phyloP scores from a whole-genome alignment of 805 yeast genomes.

The Yarrowia sp. region DNA sequence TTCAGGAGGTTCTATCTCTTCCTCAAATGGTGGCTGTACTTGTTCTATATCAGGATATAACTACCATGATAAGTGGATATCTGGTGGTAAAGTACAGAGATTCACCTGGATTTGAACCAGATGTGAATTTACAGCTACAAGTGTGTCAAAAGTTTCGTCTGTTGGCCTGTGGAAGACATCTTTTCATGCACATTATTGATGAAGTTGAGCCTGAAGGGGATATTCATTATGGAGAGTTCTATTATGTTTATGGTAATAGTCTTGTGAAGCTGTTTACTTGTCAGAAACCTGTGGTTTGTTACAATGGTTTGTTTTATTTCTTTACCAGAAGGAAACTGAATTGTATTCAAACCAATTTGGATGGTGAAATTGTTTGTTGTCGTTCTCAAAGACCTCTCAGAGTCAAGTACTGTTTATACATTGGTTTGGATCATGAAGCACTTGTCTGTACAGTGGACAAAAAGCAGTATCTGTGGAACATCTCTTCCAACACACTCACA shows the following conservation, averaged over 20 bases:
- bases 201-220: background rate
- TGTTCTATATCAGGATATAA: background rate
- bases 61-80: background rate
- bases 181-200: background rate
- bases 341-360: background rate
- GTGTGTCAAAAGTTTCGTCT: background rate
- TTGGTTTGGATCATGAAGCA: background rate
- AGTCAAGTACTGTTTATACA: background rate
- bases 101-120: background rate
- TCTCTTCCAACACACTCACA: background rate
- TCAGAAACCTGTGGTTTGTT: background rate
- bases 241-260: background rate
- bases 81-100: background rate
- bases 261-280: background rate
- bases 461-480: background rate
- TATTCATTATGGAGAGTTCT: background rate
- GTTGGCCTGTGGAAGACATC: background rate
- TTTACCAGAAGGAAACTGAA: background rate
- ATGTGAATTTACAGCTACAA: background rate
- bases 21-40: background rate
- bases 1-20: background rate
- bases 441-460: background rate
- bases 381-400: background rate
- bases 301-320: background rate
- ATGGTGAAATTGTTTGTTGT: background rate